Evolutionary conservation across 306 rosid genomes (phyloP).

Genomic region (Sphenostylis stenocarpa): DNA sequence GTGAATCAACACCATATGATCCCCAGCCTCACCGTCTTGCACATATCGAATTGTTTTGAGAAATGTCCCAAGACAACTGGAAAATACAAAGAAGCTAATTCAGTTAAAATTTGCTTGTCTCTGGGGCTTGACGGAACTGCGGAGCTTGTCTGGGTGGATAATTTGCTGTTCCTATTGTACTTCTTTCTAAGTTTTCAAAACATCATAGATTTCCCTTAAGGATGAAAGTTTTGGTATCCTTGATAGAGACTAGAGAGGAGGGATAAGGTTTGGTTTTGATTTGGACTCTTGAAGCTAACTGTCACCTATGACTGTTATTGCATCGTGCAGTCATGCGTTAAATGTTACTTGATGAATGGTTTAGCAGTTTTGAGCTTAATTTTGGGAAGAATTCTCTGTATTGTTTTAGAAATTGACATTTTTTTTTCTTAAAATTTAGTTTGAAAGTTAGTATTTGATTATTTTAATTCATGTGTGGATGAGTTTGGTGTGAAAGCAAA

Average conservation of each 20-base stretch:
- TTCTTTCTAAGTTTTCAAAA: not conserved
- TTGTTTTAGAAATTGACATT: not conserved
- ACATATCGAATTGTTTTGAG: constrained; percentile 28
- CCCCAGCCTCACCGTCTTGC: constrained; percentile 32
- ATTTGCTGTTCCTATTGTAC: constrained; percentile 26
- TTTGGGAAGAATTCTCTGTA: not conserved
- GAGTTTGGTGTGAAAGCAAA: not conserved
- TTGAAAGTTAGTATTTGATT: not conserved
- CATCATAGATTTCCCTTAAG: constrained; percentile 25
- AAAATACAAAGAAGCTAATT: constrained; percentile 27
- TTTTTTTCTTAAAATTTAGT: not conserved
- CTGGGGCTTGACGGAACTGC: constrained; percentile 24
- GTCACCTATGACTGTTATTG: constrained; percentile 24
- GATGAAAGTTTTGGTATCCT: constrained; percentile 29
- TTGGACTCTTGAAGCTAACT: constrained; percentile 29
- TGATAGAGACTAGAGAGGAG: constrained; percentile 27
- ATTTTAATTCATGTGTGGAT: not conserved
- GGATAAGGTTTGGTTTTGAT: constrained; percentile 30
- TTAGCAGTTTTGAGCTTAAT: constrained; percentile 5
- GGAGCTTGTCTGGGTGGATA: constrained; percentile 35
- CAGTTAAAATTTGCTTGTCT: constrained; percentile 13
- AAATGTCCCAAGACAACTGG: constrained; percentile 14
- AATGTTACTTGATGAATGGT: constrained; percentile 24
- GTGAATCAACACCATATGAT: constrained; percentile 34
- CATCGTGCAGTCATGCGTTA: constrained; percentile 9